phyloP scores from a whole-genome alignment of 257 asterid species.

The Solanum corneliomulleri region DNA sequence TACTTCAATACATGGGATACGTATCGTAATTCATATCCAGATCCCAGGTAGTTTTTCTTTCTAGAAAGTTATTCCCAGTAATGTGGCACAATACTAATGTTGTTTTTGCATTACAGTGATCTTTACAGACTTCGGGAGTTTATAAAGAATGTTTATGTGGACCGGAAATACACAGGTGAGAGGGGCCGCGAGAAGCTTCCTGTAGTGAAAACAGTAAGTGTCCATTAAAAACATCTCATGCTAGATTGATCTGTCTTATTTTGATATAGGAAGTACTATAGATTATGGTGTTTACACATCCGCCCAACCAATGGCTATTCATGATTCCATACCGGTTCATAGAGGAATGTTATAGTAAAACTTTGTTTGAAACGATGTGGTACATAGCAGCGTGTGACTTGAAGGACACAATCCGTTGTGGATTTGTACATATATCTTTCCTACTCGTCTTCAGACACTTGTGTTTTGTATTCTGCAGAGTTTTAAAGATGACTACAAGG shows the following conservation, averaged over 20 bases:
- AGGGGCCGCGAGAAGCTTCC: constrained; percentile 21
- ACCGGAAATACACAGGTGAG: constrained; percentile 52
- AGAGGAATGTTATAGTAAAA: too few relatives aligned
- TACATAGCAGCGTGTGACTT: neutral
- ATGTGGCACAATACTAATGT: neutral
- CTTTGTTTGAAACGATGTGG: neutral
- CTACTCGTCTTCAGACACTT: neutral
- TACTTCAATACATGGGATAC: constrained; percentile 82
- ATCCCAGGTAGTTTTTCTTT: constrained; percentile 33
- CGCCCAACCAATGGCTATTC: neutral
- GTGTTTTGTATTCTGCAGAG: neutral
- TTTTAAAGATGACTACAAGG: constrained; percentile 11
- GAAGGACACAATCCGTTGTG: neutral
- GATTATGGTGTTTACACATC: neutral
- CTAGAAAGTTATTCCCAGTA: neutral
- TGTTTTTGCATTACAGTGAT: constrained; percentile 33
- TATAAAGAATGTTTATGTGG: constrained; percentile 53
- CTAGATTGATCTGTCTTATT: neutral
- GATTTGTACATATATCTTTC: neutral
- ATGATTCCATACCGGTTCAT: too few relatives aligned
- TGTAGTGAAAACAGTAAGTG: constrained; percentile 34
- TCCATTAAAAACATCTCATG: neutral
- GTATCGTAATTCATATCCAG: constrained; percentile 44
- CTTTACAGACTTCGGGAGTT: constrained; percentile 62
- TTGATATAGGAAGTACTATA: neutral